Evolutionary conservation across 768 basidiomycete genomes (phyloP).

Genomic region (Lentinula raphanica): DNA sequence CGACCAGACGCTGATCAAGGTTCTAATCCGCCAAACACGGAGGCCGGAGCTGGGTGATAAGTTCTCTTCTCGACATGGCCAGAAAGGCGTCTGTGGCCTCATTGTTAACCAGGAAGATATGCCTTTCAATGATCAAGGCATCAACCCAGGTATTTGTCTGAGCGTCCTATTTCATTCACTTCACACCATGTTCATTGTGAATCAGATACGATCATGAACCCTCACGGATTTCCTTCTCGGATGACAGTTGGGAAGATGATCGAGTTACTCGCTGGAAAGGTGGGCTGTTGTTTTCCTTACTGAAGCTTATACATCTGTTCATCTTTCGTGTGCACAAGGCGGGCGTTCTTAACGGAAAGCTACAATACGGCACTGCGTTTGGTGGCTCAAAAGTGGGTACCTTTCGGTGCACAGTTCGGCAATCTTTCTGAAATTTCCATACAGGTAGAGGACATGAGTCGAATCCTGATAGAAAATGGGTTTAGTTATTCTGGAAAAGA

Average conservation of each 20-base stretch:
- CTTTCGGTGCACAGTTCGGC: not conserved
- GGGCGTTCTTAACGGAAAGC: conserved; percentile 82
- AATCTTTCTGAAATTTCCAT: not conserved
- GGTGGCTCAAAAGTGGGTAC: conserved; percentile 85
- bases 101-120: conserved; percentile 99
- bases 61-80: conserved; percentile 96
- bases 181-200: conserved; percentile 7
- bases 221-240: conserved; percentile 97
- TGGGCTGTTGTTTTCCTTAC: conserved; percentile 18
- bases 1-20: conserved; percentile 95
- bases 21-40: conserved; percentile 93
- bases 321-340: conserved; percentile 41
- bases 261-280: conserved; percentile 93
- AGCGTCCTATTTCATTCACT: not conserved
- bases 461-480: conserved; percentile 89
- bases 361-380: conserved; percentile 94
- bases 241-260: conserved; percentile 99
- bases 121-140: conserved; percentile 98
- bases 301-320: not conserved
- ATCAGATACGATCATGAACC: conserved; percentile 98
- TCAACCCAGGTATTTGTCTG: conserved; percentile 71
- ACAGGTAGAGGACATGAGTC: conserved; percentile 96
- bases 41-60: conserved; percentile 97
- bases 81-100: conserved; percentile 97
- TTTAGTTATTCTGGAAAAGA: conserved; percentile 99